Base-by-base conservation (phyloP, 2,329 filamentous ascomycete genomes). In the Ophiosphaerella narmari region DNA sequence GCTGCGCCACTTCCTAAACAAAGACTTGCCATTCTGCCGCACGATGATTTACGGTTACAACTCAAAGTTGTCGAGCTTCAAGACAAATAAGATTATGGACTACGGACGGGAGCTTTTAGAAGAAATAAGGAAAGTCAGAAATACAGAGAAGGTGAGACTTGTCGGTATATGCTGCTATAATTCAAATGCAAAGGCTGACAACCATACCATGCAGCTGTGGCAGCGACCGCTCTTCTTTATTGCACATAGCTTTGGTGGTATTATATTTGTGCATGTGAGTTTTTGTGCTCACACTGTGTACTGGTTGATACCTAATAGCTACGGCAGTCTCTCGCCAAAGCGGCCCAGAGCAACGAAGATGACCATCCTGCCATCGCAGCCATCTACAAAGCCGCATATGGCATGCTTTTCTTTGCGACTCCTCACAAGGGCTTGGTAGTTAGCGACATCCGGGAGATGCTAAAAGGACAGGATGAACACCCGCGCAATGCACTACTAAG, bases 11-110 rank as follows among this genome's bases (percentile, higher is more conserved):
- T 53, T 53, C 40, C 43, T 53, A 29, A 40, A n/a, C 39, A 48
- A 45, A 32, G 50, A 53, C 34, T 35, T 53, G 13, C 50, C 53
- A 42, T 31, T 18, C 34, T 56, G 53, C 36, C 53, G 53, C 35
- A 53, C 50, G 12, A 56, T 53, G 53, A 71, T 63, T 23, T 73
- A 73, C 43, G 69, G 72, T 2, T 73, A 73, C 49, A 67, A 74
- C 50, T 68, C 71, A 14, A 71, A 68, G 44, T 46, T 73, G 7
- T 58, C 48, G 7, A 63, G 51, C 35, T 52, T 7, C 9, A 11
- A 11, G 26, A 11, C 9, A 7, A 11, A 29, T 11, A 29, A 7
- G 26, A 29, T 29, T 29, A 29, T 29, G 26, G 26, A 29, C 26
- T 29, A 29, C 9, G 26, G 26, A 7, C 26, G 26, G 26, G 43